Base-by-base conservation (phyloP, 306 rosid species). In the Delonix regia region DNA sequence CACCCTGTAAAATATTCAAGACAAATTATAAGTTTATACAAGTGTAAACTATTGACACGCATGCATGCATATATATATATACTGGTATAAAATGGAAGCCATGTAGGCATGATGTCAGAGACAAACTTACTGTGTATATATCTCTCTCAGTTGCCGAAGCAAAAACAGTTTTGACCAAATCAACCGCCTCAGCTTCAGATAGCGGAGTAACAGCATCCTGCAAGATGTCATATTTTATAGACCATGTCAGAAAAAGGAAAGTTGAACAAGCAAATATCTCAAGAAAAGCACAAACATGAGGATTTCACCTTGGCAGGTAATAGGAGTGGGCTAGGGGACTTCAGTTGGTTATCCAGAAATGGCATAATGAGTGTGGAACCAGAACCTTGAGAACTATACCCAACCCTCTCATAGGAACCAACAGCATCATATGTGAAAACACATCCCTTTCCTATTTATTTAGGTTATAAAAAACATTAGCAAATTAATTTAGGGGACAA, bases 361-460 rank as follows among this genome's bases (percentile, higher is more conserved):
- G 97, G 98, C 75, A 75, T 94, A 73, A 94, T 94, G 38, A 94
- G 98, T 10, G 98, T 94, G 75, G 96, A 93, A 74, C 99, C 99
- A 19, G 99, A 93, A 57, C 99, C 99, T 85, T 95, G 98, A 79
- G 99, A 81, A 38, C 98, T 91, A 79, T 93, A 95, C 59, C 99
- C 99, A 73, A 95, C 99, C 83, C 97, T 93, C 92, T 95, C 99
- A 22, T 95, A 95, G 78, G 99, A 95, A 75, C 99, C 99, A 84
- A 95, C 99, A 85, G 98, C 99, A 84, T 95, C 99, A 68, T 95
- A 95, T 55, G 99, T 95, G 89, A 88, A 95, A 80, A 95, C 99
- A 67, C 99, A 95, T 73, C 99, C 99, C 94, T 93, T 95, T 36
- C 99, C 99, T 56, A 5, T 56, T 56, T 93, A 76, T 80, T 14